Percentiles rank a stretch among this genome's conserved stretches.
These are phyloP conservation scores for Candida pini DNA, from an alignment of 805 yeast species.

Conservation along the genomic window DNA sequence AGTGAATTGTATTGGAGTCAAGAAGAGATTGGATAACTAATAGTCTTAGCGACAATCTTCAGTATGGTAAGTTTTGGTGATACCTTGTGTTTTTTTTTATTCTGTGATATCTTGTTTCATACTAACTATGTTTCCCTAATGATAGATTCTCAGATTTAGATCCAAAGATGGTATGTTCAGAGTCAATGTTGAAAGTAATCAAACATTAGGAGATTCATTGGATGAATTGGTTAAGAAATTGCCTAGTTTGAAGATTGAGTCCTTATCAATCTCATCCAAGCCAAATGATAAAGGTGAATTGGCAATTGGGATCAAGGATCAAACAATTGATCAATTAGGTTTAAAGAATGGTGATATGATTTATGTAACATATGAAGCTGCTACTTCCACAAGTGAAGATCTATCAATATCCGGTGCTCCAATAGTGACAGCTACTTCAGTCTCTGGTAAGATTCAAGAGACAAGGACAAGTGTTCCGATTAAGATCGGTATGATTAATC, in stretches of 20 bases:
- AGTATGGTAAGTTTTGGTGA: too few relatives aligned
- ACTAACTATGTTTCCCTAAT: too few relatives aligned
- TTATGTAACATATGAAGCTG: conserved; percentile 33
- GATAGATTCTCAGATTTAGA: conserved; percentile 68
- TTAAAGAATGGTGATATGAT: conserved; percentile 60
- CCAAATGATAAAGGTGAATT: conserved; percentile 41
- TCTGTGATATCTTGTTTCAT: too few relatives aligned
- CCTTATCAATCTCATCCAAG: conserved; percentile 36
- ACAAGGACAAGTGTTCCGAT: conserved; percentile 8
- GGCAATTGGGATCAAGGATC: conserved; percentile 26
- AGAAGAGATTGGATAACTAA: too few relatives aligned
- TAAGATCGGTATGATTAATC: conserved; percentile 2
- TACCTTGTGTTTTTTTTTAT: too few relatives aligned
- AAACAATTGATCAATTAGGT: conserved; percentile 36
- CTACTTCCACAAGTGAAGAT: neutral
- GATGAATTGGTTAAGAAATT: conserved; percentile 26
- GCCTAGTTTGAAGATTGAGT: conserved; percentile 28
- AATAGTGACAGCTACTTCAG: neutral
- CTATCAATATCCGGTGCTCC: neutral
- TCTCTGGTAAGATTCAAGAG: conserved; percentile 4
- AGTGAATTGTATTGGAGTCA: too few relatives aligned
- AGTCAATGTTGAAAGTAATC: conserved; percentile 32
- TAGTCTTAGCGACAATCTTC: too few relatives aligned
- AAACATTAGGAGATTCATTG: conserved; percentile 17
- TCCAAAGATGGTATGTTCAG: conserved; percentile 81